Conservation (phyloP, 192 early-diverging fungal species). For the Neocallimastix lanati region DNA sequence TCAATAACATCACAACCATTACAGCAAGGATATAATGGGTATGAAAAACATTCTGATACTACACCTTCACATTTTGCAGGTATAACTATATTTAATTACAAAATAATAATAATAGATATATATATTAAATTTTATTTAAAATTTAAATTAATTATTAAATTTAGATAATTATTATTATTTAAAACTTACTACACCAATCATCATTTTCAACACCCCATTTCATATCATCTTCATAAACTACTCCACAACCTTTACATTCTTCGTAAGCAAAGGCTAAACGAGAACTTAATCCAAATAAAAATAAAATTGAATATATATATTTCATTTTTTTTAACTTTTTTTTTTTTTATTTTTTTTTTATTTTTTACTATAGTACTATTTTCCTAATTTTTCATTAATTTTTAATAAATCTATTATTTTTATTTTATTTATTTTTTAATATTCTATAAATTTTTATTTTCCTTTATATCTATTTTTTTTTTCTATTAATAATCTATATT, state of each 20-base stretch:
- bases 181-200: background rate
- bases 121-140: too few species aligned
- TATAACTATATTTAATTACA: background rate
- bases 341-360: too few species aligned
- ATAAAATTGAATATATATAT: background rate
- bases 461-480: too few species aligned
- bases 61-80: background rate
- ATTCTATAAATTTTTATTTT: too few species aligned
- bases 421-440: too few species aligned
- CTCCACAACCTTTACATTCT: background rate
- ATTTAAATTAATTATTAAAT: too few species aligned
- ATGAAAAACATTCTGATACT: background rate
- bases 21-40: background rate
- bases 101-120: too few species aligned
- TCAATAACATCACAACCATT: background rate
- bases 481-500: too few species aligned
- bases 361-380: too few species aligned
- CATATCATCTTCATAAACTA: background rate
- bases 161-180: too few species aligned
- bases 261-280: background rate
- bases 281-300: background rate
- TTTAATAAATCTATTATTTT: too few species aligned
- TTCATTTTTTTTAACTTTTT: background rate
- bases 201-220: background rate
- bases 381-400: too few species aligned